Percentiles rank a stretch among this genome's conserved stretches.
Conservation (phyloP, 1,284 basidiomycete genomes). For the Leccinum huronense region DNA sequence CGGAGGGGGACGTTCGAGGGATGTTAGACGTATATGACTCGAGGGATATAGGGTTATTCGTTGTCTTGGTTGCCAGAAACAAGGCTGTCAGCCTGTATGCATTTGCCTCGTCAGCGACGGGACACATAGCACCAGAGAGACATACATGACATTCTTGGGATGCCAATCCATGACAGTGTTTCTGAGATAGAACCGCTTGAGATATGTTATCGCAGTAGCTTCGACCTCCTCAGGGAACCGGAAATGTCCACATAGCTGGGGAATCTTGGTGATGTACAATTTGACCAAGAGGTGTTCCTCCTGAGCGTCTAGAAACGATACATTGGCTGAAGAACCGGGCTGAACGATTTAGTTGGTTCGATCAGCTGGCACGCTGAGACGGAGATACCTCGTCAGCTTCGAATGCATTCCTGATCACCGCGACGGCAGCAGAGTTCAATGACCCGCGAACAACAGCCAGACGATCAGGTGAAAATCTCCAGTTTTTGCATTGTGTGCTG, state of each 20-base stretch:
- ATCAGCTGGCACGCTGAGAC: slow-evolving; percentile 7
- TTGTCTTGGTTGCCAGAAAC: slow-evolving; percentile 96
- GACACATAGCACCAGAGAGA: slow-evolving; percentile 10
- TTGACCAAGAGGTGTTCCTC: slow-evolving; percentile 90
- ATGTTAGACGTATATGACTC: slow-evolving; percentile 81
- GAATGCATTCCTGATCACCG: slow-evolving; percentile 71
- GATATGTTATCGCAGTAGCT: slow-evolving; percentile 86
- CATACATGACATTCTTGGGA: slow-evolving; percentile 96
- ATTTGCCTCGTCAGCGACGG: slow-evolving; percentile 11
- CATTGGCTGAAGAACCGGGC: slow-evolving; percentile 26
- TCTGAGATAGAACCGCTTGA: slow-evolving; percentile 96
- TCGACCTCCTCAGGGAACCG: slow-evolving; percentile 90
- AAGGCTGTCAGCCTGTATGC: slow-evolving; percentile 83
- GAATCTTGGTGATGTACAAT: slow-evolving; percentile 86
- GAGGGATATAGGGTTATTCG: slow-evolving; percentile 87
- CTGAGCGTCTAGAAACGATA: slow-evolving; percentile 48
- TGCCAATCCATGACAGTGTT: slow-evolving; percentile 99
- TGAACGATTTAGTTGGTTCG: slow-evolving; percentile 19
- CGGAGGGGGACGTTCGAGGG: slow-evolving; percentile 72
- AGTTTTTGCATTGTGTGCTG: slow-evolving; percentile 84
- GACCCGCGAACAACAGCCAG: slow-evolving; percentile 58
- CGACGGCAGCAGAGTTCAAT: slow-evolving; percentile 74
- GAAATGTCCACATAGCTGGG: slow-evolving; percentile 82
- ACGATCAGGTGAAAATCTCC: slow-evolving; percentile 77
- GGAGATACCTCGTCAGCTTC: slow-evolving; percentile 74